Evolutionary conservation across 306 rosid genomes (phyloP), one percentile per base, ranked within the genome.

Genomic region (Malus sylvestris): DNA sequence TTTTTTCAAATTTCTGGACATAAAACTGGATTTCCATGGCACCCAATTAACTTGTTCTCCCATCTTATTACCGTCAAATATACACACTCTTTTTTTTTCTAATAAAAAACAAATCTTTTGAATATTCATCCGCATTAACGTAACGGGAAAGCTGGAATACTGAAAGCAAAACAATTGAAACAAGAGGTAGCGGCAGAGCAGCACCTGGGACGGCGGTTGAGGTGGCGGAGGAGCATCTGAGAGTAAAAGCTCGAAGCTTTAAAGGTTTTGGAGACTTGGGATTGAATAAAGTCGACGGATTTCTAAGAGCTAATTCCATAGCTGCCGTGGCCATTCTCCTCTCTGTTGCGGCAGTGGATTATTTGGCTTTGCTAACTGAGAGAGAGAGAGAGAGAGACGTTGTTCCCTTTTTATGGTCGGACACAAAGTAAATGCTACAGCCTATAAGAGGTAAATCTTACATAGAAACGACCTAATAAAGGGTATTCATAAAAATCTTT

Each of bases 221-320:
- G n/a, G 22, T 6, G 53, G 44, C 70, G 60, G 82, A 57, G 76
- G 79, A 77, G 79, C 85, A 82, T 61, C 76, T 64, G 62, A 77
- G 49, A 73, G 63, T 72, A 51, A 82, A 77, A 60, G 69, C 68
- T 58, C 68, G 60, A 7, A 49, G 30, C 62, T 63, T 73, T 29
- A 64, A 62, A 67, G 79, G 38, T 52, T 20, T 72, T 18, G 57
- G 57, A 53, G 49, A 5, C 44, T 77, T 77, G 19, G 61, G 51
- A 38, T 46, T 18, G 4, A 19, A 49, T 57, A 63, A 67, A 66
- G 71, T n/a, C 2, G 20, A 72, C 19, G 76, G 76, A 40, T 73
- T 78, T 40, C 27, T 2, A 1, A 73, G 52, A 3, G 57, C 67
- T 53, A 72, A 77, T 79, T 68, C 61, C 44, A 61, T 67, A 49